These are phyloP conservation scores for Erysimum pusillum DNA, from an alignment of 441 rosid genomes.

Conservation along the genomic window DNA sequence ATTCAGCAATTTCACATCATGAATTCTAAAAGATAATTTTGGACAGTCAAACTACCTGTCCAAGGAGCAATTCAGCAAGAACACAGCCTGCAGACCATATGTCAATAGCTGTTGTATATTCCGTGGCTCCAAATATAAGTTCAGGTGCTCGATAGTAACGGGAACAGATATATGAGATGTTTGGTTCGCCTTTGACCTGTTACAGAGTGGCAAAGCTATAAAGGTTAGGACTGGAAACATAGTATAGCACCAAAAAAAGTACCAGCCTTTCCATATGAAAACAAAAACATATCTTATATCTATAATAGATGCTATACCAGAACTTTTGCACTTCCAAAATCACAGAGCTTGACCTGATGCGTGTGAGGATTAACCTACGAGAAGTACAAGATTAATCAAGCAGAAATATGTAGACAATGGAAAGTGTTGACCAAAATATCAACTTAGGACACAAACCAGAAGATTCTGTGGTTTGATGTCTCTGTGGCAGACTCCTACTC, in stretches of 20 bases:
- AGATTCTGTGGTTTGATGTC: conserved; percentile 64
- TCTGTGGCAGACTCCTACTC: conserved; percentile 63
- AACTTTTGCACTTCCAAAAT: conserved; percentile 68
- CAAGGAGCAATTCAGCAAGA: conserved; percentile 61
- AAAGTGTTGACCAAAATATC: conserved; percentile 7
- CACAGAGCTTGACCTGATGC: conserved; percentile 67
- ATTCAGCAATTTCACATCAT: conserved; percentile 13
- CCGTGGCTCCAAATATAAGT: conserved; percentile 69
- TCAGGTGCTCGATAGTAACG: conserved; percentile 68
- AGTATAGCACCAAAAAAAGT: background rate
- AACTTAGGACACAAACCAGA: conserved; percentile 41
- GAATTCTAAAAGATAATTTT: background rate
- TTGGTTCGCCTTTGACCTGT: conserved; percentile 68
- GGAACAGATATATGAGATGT: conserved; percentile 63
- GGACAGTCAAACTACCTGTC: conserved; percentile 52
- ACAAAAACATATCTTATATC: conserved; percentile 7
- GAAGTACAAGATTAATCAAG: conserved; percentile 26
- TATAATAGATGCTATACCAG: conserved; percentile 51
- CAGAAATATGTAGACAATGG: background rate
- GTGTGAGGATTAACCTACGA: conserved; percentile 67
- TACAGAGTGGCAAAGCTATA: conserved; percentile 36
- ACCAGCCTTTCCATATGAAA: background rate
- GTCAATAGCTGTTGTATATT: conserved; percentile 64
- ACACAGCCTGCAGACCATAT: conserved; percentile 68
- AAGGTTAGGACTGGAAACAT: conserved; percentile 12